A percentile compares a stretch with the other conserved stretches of the same genome.
phyloP scores from a whole-genome alignment of 2,329 filamentous ascomycete species.

The Daldinia sp. region DNA sequence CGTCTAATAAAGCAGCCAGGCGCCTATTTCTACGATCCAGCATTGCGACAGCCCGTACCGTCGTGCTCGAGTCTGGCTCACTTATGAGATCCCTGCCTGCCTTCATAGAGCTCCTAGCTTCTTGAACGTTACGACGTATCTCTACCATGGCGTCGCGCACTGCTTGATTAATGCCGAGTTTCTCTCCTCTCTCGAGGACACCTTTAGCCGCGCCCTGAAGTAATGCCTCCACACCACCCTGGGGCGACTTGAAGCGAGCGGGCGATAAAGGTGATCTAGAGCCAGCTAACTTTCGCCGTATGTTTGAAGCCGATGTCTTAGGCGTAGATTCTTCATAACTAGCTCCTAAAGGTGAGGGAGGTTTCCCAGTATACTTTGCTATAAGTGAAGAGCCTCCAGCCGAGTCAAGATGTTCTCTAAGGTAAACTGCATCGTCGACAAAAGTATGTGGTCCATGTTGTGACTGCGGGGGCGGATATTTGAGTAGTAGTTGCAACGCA shows the following conservation, averaged over 20 bases:
- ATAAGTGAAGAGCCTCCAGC: conserved; percentile 75
- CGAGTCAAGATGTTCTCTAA: conserved; percentile 72
- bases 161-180: conserved; percentile 82
- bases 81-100: conserved; percentile 54
- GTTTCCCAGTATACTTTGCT: conserved; percentile 74
- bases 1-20: conserved; percentile 75
- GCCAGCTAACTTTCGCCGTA: conserved; percentile 58
- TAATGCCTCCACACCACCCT: conserved; percentile 74
- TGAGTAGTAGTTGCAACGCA: conserved; percentile 83
- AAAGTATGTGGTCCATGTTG: conserved; percentile 80
- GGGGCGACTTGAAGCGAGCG: conserved; percentile 64
- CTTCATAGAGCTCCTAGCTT: conserved; percentile 60
- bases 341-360: conserved; percentile 54
- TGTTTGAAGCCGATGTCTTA: conserved; percentile 52
- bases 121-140: conserved; percentile 80
- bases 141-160: conserved; percentile 85
- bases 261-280: conserved; percentile 62
- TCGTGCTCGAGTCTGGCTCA: conserved; percentile 50
- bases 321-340: conserved; percentile 53
- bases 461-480: conserved; percentile 77
- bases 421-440: conserved; percentile 85
- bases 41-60: conserved; percentile 58
- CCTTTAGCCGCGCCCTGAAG: conserved; percentile 82
- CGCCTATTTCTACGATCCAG: conserved; percentile 75
- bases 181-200: conserved; percentile 78